Percentiles rank a stretch among this genome's conserved stretches.
phyloP scores from a whole-genome alignment of 352 stramenopile species.

The Chrysophaeum taylorii region DNA sequence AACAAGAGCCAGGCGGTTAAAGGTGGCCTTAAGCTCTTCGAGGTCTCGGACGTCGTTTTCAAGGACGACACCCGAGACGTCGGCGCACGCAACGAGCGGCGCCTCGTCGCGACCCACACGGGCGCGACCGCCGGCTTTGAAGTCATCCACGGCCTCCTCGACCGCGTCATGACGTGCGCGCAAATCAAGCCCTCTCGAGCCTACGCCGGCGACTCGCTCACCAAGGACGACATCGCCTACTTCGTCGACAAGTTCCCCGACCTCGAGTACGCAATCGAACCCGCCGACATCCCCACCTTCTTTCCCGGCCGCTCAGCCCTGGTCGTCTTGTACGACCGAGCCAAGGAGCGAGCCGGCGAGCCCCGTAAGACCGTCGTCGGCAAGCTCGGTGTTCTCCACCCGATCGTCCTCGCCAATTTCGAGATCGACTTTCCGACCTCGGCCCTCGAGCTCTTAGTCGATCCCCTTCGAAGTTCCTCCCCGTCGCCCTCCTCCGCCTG shows the following conservation, averaged over 20 bases:
- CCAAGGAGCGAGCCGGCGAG: slow-evolving; percentile 37
- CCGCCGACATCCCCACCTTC: slow-evolving; percentile 61
- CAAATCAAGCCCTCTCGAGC: slow-evolving; percentile 65
- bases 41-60: slow-evolving; percentile 97
- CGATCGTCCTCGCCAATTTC: slow-evolving; percentile 92
- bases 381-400: slow-evolving; percentile 95
- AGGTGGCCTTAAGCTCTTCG: slow-evolving; percentile 95
- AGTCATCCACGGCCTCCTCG: slow-evolving; percentile 96
- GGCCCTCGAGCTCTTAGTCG: slow-evolving; percentile 93
- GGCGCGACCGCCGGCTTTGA: slow-evolving; percentile 94
- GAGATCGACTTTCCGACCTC: slow-evolving; percentile 91
- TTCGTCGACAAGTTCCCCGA: slow-evolving; percentile 56
- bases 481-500: neutral
- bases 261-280: slow-evolving; percentile 50
- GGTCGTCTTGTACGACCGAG: slow-evolving; percentile 74
- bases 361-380: slow-evolving; percentile 55
- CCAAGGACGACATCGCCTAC: slow-evolving; percentile 66
- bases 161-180: slow-evolving; percentile 94
- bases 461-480: slow-evolving; percentile 55
- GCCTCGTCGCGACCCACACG: slow-evolving; percentile 89
- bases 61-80: slow-evolving; percentile 78
- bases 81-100: slow-evolving; percentile 85
- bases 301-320: slow-evolving; percentile 90
- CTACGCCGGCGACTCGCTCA: slow-evolving; percentile 44
- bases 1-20: slow-evolving; percentile 94